phyloP scores from a whole-genome alignment of 305 asterid species.

The Plantago coronopus region DNA sequence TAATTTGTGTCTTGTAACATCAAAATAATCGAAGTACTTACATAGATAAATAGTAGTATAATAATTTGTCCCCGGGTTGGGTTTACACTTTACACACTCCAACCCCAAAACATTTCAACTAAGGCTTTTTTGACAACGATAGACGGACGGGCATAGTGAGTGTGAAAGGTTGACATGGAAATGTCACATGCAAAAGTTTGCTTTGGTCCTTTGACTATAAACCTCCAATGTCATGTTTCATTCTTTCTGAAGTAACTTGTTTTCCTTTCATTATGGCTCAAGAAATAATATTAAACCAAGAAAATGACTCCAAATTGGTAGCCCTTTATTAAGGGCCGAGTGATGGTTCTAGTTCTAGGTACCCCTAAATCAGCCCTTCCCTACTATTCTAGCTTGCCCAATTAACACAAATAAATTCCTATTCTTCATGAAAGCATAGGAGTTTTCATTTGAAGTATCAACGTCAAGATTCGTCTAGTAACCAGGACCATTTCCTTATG shows the following conservation, averaged over 20 bases:
- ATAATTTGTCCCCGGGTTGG: too few species aligned
- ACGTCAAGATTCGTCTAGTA: conserved; percentile 34
- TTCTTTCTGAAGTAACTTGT: conserved; percentile 20
- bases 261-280: conserved; percentile 22
- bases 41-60: too few species aligned
- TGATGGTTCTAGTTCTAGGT: conserved; percentile 15
- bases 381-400: conserved; percentile 6
- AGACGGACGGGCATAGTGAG: too few species aligned
- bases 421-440: conserved; percentile 22
- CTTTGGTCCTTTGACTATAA: conserved; percentile 28
- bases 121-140: conserved; percentile 29
- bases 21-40: too few species aligned
- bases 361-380: background rate
- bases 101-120: conserved; percentile 10
- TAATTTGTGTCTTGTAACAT: too few species aligned
- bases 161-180: conserved; percentile 33
- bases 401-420: background rate
- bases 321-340: conserved; percentile 19
- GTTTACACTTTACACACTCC: conserved; percentile 14
- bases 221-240: conserved; percentile 21
- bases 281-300: conserved; percentile 8
- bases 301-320: conserved; percentile 10
- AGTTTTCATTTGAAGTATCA: conserved; percentile 29
- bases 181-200: conserved; percentile 33
- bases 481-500: conserved; percentile 37